phyloP scores from a whole-genome alignment of 495 filamentous ascomycete genomes.

The Penicillium chermesinum region DNA sequence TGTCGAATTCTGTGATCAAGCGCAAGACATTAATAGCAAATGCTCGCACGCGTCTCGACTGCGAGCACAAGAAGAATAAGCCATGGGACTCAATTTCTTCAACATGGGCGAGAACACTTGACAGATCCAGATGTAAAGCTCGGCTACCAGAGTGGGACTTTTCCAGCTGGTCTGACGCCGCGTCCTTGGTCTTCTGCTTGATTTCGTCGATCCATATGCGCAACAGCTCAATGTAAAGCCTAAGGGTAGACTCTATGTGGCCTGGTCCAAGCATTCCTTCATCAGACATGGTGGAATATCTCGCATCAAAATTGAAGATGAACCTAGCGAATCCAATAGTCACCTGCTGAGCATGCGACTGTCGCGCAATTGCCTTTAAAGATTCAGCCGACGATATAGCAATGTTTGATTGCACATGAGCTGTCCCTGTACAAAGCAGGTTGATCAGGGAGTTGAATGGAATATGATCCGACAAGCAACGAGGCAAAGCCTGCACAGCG shows the following conservation, averaged over 20 bases:
- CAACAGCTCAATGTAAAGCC: conserved; percentile 87
- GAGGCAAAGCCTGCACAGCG: conserved; percentile 89
- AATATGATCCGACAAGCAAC: conserved; percentile 84
- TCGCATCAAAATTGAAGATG: conserved; percentile 96
- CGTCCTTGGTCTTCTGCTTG: conserved; percentile 74
- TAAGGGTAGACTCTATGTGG: conserved; percentile 91
- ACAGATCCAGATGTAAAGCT: conserved; percentile 75
- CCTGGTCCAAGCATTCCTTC: conserved; percentile 92
- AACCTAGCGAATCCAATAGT: conserved; percentile 95
- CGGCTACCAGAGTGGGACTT: conserved; percentile 50
- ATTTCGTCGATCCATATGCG: conserved; percentile 98
- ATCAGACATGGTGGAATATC: conserved; percentile 96
- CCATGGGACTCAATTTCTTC: conserved; percentile 97
- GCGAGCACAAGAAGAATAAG: conserved; percentile 96
- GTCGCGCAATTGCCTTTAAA: conserved; percentile 88
- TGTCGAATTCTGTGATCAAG: conserved; percentile 90
- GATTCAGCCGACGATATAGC: conserved; percentile 88
- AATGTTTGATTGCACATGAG: conserved; percentile 89
- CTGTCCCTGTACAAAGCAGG: conserved; percentile 91
- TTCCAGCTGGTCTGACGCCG: conserved; percentile 57
- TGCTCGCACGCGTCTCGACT: conserved; percentile 79
- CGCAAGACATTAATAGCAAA: conserved; percentile 90
- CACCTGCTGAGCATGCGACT: conserved; percentile 90
- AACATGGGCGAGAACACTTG: conserved; percentile 81
- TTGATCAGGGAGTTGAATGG: conserved; percentile 94